Percentiles rank a stretch among this genome's conserved stretches.
Conservation (phyloP, 306 rosid genomes). For the Ormosia emarginata region DNA sequence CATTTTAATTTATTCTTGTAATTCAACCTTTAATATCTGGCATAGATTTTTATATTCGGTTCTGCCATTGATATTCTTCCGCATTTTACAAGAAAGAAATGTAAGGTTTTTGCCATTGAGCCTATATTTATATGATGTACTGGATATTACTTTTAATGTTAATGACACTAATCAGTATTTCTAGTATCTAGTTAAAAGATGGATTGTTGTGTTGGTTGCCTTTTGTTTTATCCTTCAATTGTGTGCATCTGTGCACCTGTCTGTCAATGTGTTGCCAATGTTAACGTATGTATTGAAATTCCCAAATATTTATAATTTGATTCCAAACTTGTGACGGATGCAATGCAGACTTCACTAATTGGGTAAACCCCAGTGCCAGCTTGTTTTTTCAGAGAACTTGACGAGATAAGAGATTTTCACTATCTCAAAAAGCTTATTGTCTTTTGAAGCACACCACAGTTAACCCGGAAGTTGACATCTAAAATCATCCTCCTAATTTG, state of each 20-base stretch:
- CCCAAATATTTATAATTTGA: background rate
- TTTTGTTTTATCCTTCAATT: background rate
- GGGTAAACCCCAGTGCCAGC: background rate
- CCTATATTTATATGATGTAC: background rate
- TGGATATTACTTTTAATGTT: background rate
- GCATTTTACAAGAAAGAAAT: background rate
- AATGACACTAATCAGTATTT: background rate
- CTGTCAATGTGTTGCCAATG: background rate
- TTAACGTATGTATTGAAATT: background rate
- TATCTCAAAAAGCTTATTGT: background rate
- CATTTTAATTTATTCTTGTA: slow-evolving; percentile 36
- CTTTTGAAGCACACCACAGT: background rate
- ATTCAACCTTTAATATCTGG: slow-evolving; percentile 14
- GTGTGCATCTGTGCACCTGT: background rate
- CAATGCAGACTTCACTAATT: background rate
- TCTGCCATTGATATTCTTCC: background rate
- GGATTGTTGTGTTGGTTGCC: background rate
- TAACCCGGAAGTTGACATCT: background rate
- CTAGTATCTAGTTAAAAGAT: background rate
- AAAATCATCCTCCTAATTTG: background rate
- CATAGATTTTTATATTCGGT: background rate
- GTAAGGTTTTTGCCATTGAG: background rate
- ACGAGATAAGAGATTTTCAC: background rate
- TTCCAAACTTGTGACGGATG: background rate
- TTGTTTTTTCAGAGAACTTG: background rate